phyloP scores from a whole-genome alignment of 495 filamentous ascomycete species.

The Halenospora varia region DNA sequence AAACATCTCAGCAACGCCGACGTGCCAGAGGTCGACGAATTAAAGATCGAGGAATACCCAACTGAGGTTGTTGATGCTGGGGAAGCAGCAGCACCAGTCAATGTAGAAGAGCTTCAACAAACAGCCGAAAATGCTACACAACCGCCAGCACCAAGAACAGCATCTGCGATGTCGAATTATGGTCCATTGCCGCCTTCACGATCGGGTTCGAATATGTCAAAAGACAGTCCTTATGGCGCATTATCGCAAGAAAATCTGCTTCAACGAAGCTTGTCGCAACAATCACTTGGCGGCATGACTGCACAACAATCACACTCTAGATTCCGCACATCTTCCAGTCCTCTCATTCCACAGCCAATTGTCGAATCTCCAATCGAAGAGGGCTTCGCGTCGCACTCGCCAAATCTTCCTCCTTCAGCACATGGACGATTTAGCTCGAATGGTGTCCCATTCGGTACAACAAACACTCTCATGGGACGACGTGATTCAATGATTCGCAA shows the following conservation, averaged over 20 bases:
- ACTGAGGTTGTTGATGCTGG: constrained; percentile 39
- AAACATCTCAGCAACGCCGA: constrained; percentile 83
- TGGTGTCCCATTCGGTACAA: constrained; percentile 19
- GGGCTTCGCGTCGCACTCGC: constrained; percentile 20
- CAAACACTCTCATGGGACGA: constrained; percentile 56
- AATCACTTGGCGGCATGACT: constrained; percentile 20
- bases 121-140: constrained; percentile 53
- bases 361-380: constrained; percentile 40
- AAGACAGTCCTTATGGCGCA: constrained; percentile 7
- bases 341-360: constrained; percentile 36
- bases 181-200: constrained; percentile 11
- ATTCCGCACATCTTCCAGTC: constrained; percentile 41
- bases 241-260: neutral
- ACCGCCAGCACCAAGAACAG: constrained; percentile 31
- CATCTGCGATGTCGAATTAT: constrained; percentile 15
- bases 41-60: constrained; percentile 40
- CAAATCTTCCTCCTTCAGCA: constrained; percentile 14
- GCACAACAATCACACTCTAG: constrained; percentile 12
- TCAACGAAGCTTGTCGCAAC: constrained; percentile 13
- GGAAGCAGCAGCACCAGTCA: constrained; percentile 57
- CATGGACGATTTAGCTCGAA: constrained; percentile 17
- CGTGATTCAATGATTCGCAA: constrained; percentile 56
- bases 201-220: constrained; percentile 20
- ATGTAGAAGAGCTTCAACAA: constrained; percentile 63
- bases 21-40: constrained; percentile 62